Conservation (phyloP, 805 yeast species). For the Lipomyces yamadae region DNA sequence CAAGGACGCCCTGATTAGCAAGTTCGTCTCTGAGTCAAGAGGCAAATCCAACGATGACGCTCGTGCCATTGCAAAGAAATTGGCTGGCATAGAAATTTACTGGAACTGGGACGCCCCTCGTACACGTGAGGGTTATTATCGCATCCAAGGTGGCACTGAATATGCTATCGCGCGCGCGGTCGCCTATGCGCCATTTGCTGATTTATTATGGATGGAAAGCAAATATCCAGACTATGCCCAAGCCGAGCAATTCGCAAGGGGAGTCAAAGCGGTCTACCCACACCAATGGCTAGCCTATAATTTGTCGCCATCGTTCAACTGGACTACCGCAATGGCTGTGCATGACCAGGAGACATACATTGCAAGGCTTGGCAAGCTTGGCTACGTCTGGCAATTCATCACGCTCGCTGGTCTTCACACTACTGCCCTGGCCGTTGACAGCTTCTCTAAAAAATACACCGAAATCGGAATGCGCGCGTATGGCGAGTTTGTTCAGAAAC, state of each 20-base stretch:
- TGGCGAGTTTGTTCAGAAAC: conserved; percentile 83
- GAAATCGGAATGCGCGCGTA: conserved; percentile 93
- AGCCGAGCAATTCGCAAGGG: conserved; percentile 93
- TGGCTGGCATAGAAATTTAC: conserved; percentile 80
- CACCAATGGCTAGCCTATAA: conserved; percentile 96
- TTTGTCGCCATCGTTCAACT: conserved; percentile 95
- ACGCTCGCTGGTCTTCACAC: conserved; percentile 97
- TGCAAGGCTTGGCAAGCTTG: conserved; percentile 80
- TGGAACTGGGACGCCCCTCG: conserved; percentile 96
- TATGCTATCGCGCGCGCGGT: conserved; percentile 97
- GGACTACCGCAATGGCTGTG: conserved; percentile 91
- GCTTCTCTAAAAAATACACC: conserved; percentile 77
- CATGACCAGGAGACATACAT: conserved; percentile 91
- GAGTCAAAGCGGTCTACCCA: conserved; percentile 80
- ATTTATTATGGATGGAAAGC: conserved; percentile 97
- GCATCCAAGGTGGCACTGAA: conserved; percentile 94
- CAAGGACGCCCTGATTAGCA: conserved; percentile 63
- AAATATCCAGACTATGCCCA: conserved; percentile 91
- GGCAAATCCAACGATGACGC: conserved; percentile 85
- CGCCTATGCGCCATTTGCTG: conserved; percentile 93
- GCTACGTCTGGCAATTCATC: conserved; percentile 97
- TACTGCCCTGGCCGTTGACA: conserved; percentile 87
- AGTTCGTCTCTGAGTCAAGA: conserved; percentile 58
- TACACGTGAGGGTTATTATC: conserved; percentile 95
- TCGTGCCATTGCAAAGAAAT: conserved; percentile 69